Percentiles rank a stretch among this genome's conserved stretches.
Conservation (phyloP, 352 stramenopile genomes). For the Globisporangium rhizosaccharum region DNA sequence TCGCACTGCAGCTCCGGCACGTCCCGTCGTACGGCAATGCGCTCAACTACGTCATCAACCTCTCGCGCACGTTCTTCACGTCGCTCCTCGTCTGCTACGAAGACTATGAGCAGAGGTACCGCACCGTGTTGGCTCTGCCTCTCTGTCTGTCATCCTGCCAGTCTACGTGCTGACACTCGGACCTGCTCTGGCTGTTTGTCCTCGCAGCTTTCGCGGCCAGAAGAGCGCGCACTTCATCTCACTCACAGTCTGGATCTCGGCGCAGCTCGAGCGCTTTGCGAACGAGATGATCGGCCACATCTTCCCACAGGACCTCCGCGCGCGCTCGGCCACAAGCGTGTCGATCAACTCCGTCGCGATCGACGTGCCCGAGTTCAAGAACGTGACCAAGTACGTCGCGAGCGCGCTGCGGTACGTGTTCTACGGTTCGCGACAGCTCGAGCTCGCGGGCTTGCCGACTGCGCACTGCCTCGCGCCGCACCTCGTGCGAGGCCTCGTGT, state of each 20-base stretch:
- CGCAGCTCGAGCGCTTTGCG: conserved; percentile 71
- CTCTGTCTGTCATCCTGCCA: not conserved
- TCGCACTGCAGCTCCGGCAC: conserved; percentile 66
- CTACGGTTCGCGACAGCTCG: conserved; percentile 72
- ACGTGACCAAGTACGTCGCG: conserved; percentile 68
- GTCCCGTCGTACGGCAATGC: conserved; percentile 69
- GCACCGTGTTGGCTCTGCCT: not conserved
- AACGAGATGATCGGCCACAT: conserved; percentile 70
- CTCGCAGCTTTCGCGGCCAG: conserved; percentile 55
- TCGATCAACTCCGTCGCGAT: conserved; percentile 30
- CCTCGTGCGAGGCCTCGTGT: conserved; percentile 47
- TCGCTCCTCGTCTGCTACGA: conserved; percentile 80
- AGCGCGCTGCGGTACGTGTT: conserved; percentile 75
- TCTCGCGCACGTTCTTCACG: conserved; percentile 83
- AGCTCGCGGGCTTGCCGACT: conserved; percentile 69
- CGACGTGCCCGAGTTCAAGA: conserved; percentile 74
- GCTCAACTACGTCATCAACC: conserved; percentile 79
- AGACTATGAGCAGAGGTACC: conserved; percentile 66
- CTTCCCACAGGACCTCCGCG: conserved; percentile 41
- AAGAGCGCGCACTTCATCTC: conserved; percentile 72
- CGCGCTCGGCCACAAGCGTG: conserved; percentile 1
- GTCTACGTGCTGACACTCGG: not conserved
- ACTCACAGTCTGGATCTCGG: conserved; percentile 78
- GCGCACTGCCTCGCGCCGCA: conserved; percentile 68
- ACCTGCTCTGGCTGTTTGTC: not conserved